phyloP scores from a whole-genome alignment of 352 stramenopile species.

The Phytophthora melonis region DNA sequence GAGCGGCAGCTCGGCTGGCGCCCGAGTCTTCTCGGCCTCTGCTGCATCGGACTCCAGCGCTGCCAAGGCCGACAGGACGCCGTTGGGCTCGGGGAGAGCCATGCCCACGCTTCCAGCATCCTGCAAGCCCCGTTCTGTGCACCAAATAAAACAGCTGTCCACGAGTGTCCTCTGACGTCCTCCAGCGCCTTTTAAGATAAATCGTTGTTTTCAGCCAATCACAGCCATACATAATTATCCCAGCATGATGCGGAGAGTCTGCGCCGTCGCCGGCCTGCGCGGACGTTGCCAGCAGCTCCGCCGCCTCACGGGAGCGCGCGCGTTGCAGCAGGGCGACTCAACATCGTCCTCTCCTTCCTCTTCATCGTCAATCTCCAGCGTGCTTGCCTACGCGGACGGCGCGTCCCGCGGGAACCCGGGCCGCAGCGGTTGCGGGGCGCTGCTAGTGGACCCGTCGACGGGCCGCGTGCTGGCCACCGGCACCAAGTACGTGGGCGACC shows the following conservation, averaged over 20 bases:
- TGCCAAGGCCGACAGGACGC: constrained; percentile 37
- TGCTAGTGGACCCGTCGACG: constrained; percentile 56
- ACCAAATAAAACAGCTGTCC: too few species aligned
- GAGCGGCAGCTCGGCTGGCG: constrained; percentile 20
- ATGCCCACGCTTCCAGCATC: constrained; percentile 20
- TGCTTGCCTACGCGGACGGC: constrained; percentile 70
- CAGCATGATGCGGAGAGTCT: not conserved
- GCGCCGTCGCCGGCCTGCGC: not conserved
- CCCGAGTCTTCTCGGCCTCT: not conserved
- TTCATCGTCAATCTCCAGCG: constrained; percentile 9
- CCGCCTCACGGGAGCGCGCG: not conserved
- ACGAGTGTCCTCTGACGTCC: not conserved
- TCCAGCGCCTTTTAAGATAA: not conserved
- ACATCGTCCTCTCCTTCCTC: not conserved
- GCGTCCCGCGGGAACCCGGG: constrained; percentile 80
- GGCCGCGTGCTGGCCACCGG: constrained; percentile 53
- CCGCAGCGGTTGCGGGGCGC: constrained; percentile 63
- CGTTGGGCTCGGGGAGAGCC: constrained; percentile 39
- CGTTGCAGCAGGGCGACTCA: not conserved
- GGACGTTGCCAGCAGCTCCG: not conserved
- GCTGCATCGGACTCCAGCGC: constrained; percentile 30
- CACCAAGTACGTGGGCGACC: constrained; percentile 61
- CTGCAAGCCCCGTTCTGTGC: too few species aligned
- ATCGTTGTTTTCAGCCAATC: not conserved
- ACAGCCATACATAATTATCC: not conserved